Percentiles rank a stretch among this genome's conserved stretches.
These are phyloP conservation scores for Rutstroemia sp. DNA, from an alignment of 2,329 filamentous ascomycete genomes.

Conservation along the genomic window DNA sequence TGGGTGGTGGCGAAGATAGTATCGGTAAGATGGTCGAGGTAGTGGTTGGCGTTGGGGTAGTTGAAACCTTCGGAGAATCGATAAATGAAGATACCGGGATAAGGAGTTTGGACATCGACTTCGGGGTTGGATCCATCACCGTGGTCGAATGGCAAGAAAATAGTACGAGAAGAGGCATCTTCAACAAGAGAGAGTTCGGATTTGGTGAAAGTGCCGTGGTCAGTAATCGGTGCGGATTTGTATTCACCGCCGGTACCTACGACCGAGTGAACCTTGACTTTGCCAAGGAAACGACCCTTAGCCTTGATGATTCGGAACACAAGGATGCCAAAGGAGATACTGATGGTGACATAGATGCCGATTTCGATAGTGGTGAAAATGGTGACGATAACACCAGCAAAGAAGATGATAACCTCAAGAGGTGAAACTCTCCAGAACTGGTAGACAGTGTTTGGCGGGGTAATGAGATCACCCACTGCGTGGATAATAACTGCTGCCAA, in stretches of 20 bases:
- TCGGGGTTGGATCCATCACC: constrained; percentile 86
- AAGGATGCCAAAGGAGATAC: constrained; percentile 67
- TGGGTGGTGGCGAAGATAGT: constrained; percentile 66
- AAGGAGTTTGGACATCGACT: constrained; percentile 70
- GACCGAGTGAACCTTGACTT: constrained; percentile 76
- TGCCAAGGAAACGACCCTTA: constrained; percentile 75
- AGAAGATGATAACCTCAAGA: constrained; percentile 85
- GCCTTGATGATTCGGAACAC: constrained; percentile 80
- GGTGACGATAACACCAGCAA: constrained; percentile 83
- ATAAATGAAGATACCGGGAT: constrained; percentile 93
- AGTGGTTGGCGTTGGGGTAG: constrained; percentile 88
- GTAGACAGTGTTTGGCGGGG: constrained; percentile 83
- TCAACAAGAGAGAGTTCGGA: constrained; percentile 17
- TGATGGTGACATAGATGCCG: constrained; percentile 84
- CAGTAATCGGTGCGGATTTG: constrained; percentile 60
- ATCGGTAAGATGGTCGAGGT: constrained; percentile 69
- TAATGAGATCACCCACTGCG: constrained; percentile 87
- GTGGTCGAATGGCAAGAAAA: constrained; percentile 83
- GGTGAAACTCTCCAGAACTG: constrained; percentile 94
- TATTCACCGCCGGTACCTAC: constrained; percentile 40
- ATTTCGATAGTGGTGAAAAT: constrained; percentile 85
- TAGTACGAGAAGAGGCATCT: constrained; percentile 55
- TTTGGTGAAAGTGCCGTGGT: constrained; percentile 40
- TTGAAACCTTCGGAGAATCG: constrained; percentile 92
- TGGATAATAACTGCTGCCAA: constrained; percentile 91